Conservation (phyloP, 192 early-diverging fungal genomes). For the Chytriomyces confervae region DNA sequence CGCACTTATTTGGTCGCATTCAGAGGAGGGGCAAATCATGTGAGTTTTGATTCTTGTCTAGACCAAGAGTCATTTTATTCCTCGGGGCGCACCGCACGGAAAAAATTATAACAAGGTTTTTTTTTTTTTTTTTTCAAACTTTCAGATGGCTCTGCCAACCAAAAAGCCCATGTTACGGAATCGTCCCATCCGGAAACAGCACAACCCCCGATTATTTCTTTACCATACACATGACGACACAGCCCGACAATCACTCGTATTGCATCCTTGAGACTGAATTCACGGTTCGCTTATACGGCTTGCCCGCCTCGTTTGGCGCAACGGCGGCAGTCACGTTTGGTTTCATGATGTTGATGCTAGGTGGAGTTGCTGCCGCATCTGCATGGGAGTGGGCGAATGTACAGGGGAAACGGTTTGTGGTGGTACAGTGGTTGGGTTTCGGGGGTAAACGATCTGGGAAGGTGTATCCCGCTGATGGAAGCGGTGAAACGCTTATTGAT, state of each 20-base stretch:
- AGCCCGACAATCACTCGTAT: not conserved
- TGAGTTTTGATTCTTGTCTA: not conserved
- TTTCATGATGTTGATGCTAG: not conserved
- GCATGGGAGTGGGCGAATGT: not conserved
- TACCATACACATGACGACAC: constrained; percentile 9
- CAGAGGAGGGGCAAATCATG: not conserved
- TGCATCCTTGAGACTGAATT: constrained; percentile 27
- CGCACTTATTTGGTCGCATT: constrained; percentile 16
- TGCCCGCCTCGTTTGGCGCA: not conserved
- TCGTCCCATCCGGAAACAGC: not conserved
- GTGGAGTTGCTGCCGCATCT: not conserved
- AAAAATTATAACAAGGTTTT: not conserved
- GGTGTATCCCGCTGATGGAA: not conserved
- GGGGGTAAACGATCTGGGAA: not conserved
- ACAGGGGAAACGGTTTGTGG: not conserved
- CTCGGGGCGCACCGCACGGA: not conserved
- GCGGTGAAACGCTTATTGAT: constrained; percentile 10
- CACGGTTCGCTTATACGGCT: constrained; percentile 22
- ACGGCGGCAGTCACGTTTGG: constrained; percentile 8
- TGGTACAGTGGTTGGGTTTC: not conserved
- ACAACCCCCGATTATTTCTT: constrained; percentile 18
- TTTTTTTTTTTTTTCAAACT: too few relatives aligned
- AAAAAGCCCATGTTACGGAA: constrained; percentile 16
- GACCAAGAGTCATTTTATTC: not conserved
- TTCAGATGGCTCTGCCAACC: constrained; percentile 28